Evolutionary conservation across 2,329 filamentous ascomycete genomes (phyloP).

Genomic region (Alternaria infectoria): DNA sequence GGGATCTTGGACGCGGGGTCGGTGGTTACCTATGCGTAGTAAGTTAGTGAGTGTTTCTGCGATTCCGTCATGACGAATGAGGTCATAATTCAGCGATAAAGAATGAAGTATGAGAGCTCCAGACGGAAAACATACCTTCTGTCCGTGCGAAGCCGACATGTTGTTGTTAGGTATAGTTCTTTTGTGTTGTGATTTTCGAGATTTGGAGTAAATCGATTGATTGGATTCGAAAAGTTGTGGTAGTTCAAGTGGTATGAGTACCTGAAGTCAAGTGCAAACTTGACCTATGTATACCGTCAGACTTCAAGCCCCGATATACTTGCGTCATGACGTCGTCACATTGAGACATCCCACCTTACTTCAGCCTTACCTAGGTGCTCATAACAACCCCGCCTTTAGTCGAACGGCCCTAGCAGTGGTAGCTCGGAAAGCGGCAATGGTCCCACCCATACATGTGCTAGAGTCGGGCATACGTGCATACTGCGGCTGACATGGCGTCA

Average conservation of each 20-base stretch:
- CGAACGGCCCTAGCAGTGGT: neutral
- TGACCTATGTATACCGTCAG: conserved; percentile 1
- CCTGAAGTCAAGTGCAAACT: neutral
- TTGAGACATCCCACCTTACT: conserved; percentile 5
- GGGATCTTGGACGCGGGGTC: conserved; percentile 56
- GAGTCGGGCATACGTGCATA: conserved; percentile 1
- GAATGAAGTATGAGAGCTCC: neutral
- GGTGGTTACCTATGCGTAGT: conserved; percentile 49
- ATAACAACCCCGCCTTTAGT: neutral
- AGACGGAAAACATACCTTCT: conserved; percentile 20
- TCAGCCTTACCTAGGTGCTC: conserved; percentile 1
- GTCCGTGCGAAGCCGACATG: conserved; percentile 22
- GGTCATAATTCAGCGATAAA: neutral
- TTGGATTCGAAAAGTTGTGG: neutral
- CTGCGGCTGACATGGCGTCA: conserved; percentile 5
- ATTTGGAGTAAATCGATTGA: neutral
- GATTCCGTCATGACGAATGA: neutral
- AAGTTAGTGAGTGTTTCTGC: conserved; percentile 6
- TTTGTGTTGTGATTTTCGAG: neutral
- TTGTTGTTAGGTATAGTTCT: neutral
- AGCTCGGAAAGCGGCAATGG: neutral
- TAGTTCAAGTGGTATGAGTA: neutral
- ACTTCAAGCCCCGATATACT: conserved; percentile 12
- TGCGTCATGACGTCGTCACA: conserved; percentile 28
- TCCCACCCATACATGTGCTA: neutral